phyloP scores from a whole-genome alignment of 2,329 filamentous ascomycete species.

The Emericellopsis cladophorae region DNA sequence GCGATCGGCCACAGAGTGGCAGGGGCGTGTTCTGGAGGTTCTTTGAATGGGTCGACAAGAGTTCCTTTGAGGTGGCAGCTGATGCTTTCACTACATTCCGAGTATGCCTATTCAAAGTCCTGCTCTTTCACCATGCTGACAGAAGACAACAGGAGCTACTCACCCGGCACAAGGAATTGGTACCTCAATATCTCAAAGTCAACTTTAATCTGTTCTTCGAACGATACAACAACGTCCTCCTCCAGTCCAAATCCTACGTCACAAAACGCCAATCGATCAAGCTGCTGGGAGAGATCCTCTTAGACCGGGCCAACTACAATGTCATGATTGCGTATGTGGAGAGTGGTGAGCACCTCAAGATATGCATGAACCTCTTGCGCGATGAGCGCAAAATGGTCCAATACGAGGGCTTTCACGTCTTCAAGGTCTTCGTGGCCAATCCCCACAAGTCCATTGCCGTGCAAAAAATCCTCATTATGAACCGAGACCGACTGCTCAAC shows the following conservation, averaged over 20 bases:
- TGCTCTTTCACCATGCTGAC: too few species aligned
- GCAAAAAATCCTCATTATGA: conserved; percentile 91
- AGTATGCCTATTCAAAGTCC: conserved; percentile 33
- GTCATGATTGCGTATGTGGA: conserved; percentile 98
- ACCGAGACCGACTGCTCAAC: conserved; percentile 76
- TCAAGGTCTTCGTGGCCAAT: conserved; percentile 99
- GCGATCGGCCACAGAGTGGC: conserved; percentile 62
- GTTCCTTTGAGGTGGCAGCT: conserved; percentile 90
- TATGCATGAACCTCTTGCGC: conserved; percentile 92
- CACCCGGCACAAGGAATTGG: conserved; percentile 84
- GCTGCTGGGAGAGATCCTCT: conserved; percentile 82
- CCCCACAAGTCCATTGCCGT: conserved; percentile 96
- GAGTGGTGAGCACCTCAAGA: conserved; percentile 87
- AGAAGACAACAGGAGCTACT: conserved; percentile 58
- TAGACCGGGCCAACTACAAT: conserved; percentile 92
- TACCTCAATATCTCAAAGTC: conserved; percentile 73
- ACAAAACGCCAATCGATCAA: conserved; percentile 98
- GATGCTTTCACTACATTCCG: conserved; percentile 97
- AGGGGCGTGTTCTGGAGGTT: conserved; percentile 91
- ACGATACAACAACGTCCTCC: conserved; percentile 74
- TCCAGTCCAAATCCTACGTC: conserved; percentile 91
- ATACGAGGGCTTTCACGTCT: conserved; percentile 98
- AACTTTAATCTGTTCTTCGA: conserved; percentile 93
- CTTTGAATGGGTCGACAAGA: conserved; percentile 94
- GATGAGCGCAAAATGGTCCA: conserved; percentile 98